Evolutionary conservation across 352 stramenopile species (phyloP).

Genomic region (Thraustochytrium sp.): DNA sequence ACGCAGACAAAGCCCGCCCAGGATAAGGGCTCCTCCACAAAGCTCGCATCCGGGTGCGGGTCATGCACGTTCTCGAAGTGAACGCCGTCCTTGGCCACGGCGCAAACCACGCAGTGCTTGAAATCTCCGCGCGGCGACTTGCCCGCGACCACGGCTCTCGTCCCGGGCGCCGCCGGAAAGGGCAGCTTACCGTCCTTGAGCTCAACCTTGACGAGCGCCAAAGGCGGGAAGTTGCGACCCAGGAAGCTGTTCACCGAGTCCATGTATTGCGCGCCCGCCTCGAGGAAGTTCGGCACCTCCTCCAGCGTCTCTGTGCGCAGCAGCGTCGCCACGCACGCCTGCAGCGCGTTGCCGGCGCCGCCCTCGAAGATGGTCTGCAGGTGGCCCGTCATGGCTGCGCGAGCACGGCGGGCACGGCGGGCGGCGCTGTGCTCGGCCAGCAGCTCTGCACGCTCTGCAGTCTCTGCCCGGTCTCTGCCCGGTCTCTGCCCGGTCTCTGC

Average conservation of each 20-base stretch:
- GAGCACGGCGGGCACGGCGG: too few species aligned
- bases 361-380: slow-evolving; percentile 33
- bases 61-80: slow-evolving; percentile 33
- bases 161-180: neutral
- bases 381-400: too few species aligned
- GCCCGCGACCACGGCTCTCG: slow-evolving; percentile 50
- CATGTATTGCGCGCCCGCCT: slow-evolving; percentile 47
- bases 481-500: too few species aligned
- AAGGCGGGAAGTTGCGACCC: neutral
- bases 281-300: slow-evolving; percentile 55
- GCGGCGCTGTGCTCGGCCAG: too few species aligned
- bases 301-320: slow-evolving; percentile 41
- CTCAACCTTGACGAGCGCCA: slow-evolving; percentile 33
- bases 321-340: slow-evolving; percentile 52
- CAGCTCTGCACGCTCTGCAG: neutral
- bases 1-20: slow-evolving; percentile 31
- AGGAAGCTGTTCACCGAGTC: slow-evolving; percentile 48
- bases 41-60: slow-evolving; percentile 44
- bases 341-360: slow-evolving; percentile 54
- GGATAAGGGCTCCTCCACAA: neutral
- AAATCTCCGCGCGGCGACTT: slow-evolving; percentile 54
- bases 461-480: too few species aligned
- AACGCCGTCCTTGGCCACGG: slow-evolving; percentile 4
- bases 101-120: slow-evolving; percentile 53
- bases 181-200: neutral